phyloP scores from a whole-genome alignment of 306 rosid species.

The Prunus padus region DNA sequence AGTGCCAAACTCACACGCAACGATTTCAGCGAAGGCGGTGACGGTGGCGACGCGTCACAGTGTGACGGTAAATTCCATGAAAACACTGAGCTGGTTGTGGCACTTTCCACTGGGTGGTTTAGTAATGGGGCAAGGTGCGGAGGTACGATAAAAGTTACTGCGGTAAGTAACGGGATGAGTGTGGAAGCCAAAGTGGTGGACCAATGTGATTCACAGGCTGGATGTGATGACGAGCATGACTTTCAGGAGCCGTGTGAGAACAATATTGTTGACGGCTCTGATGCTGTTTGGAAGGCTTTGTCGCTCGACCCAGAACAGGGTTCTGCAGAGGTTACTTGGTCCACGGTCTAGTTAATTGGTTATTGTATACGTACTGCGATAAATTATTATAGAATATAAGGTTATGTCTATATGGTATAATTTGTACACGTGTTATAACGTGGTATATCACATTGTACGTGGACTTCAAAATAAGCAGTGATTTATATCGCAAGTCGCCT shows the following conservation, averaged over 20 bases:
- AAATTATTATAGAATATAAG: too few relatives aligned
- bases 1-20: slow-evolving; percentile 31
- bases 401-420: too few relatives aligned
- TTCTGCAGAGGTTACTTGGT: slow-evolving; percentile 30
- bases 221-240: slow-evolving; percentile 41
- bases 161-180: slow-evolving; percentile 14
- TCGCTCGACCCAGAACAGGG: slow-evolving; percentile 12
- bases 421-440: too few relatives aligned
- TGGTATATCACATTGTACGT: too few relatives aligned
- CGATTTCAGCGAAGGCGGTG: slow-evolving; percentile 34
- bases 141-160: slow-evolving; percentile 19
- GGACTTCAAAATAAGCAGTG: too few relatives aligned
- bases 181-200: slow-evolving; percentile 46
- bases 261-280: slow-evolving; percentile 42
- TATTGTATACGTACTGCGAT: too few relatives aligned
- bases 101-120: slow-evolving; percentile 57
- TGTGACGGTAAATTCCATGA: slow-evolving; percentile 31
- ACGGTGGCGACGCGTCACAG: slow-evolving; percentile 27
- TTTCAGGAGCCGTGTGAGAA: slow-evolving; percentile 30
- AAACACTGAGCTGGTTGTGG: slow-evolving; percentile 30
- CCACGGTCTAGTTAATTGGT: slow-evolving; percentile 24
- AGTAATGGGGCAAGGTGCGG: slow-evolving; percentile 21
- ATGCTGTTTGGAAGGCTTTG: slow-evolving; percentile 37
- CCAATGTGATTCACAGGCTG: slow-evolving; percentile 42
- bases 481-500: too few relatives aligned